Evolutionary conservation across 225 moss, liverwort and hornwort genomes (phyloP), one percentile per base, ranked within the genome.

Genomic region (Neckera pumila): DNA sequence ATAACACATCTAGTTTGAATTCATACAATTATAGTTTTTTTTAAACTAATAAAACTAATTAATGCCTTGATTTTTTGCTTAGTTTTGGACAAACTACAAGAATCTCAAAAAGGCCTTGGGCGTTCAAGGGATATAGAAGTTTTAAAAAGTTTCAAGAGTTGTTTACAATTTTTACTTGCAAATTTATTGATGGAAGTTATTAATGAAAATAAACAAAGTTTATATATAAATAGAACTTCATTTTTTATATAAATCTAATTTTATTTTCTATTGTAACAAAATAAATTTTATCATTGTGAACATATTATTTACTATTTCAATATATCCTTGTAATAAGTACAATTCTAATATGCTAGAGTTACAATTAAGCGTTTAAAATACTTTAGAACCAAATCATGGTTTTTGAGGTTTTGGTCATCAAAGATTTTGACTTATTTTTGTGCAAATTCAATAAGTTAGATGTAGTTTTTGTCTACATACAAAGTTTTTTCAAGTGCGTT

Each of bases 361-460:
- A 71, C 3, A 40, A 70, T 70, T 25, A 40, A 70, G 14, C 71
- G 6, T 3, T 3, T 71, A 26, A 5, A 14, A 15, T 40, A 5
- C 4, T 2, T 26, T 15, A 1, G 15, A 71, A 42, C 5, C 15
- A 71, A 40, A 40, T 70, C 40, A 8, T 26, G 3, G 0, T 13
- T 38, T 22, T n/a, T 12, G 2, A 70, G 8, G 14, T 25, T 40
- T 40, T 40, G 4, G 8, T 70, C 25, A 14, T 13, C 5, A 40
- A 42, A 2, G 15, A 1, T 9, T 71, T 42, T 26, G 8, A 42
- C 14, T 25, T 70, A 3, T 14, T 70, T 70, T 14, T 25, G 2
- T 0, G 0, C 3, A 2, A 14, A 42, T 40, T 25, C 2, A 25
- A 14, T 12, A 70, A 40, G 2, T 14, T 70, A 6, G 21, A 40